Conservation (phyloP, 495 filamentous ascomycete genomes). For the Penicillium macrosclerotiorum region DNA sequence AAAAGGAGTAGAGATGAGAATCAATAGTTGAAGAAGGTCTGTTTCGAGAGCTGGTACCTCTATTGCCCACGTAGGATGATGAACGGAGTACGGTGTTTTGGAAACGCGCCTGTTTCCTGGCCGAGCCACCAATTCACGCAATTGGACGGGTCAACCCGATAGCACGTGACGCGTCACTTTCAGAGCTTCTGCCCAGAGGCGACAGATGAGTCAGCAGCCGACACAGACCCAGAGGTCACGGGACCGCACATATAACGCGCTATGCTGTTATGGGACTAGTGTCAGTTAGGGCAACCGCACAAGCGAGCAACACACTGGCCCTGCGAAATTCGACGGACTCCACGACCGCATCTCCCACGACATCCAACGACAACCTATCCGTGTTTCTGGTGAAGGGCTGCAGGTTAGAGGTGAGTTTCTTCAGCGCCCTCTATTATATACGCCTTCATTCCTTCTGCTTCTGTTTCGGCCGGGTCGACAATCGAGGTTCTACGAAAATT, state of each 20-base stretch:
- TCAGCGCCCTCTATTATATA: no score
- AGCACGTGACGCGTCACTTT: background rate
- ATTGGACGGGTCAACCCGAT: no score
- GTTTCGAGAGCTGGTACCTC: no score
- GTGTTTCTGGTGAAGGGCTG: conserved; percentile 51
- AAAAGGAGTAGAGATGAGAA: background rate
- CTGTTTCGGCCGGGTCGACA: conserved; percentile 29
- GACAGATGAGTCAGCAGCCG: conserved; percentile 13
- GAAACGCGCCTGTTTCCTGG: no score
- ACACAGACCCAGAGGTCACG: background rate
- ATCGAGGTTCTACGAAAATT: conserved; percentile 13
- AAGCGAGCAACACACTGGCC: conserved; percentile 46
- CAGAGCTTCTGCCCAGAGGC: background rate
- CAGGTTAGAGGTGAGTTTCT: conserved; percentile 48
- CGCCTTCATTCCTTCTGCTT: conserved; percentile 17
- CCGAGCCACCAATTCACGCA: no score
- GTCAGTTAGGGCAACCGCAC: conserved; percentile 42
- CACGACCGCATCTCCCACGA: conserved; percentile 43
- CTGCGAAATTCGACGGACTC: conserved; percentile 48
- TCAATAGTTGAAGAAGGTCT: conserved; percentile 1
- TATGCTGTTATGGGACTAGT: conserved; percentile 25
- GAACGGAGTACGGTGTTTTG: no score
- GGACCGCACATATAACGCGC: conserved; percentile 18
- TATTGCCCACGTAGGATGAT: no score
- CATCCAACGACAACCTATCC: conserved; percentile 45